A percentile compares a stretch with the other conserved stretches of the same genome.
These are phyloP conservation scores for Trichoderma erinaceum DNA, from an alignment of 495 filamentous ascomycete genomes.

Conservation along the genomic window DNA sequence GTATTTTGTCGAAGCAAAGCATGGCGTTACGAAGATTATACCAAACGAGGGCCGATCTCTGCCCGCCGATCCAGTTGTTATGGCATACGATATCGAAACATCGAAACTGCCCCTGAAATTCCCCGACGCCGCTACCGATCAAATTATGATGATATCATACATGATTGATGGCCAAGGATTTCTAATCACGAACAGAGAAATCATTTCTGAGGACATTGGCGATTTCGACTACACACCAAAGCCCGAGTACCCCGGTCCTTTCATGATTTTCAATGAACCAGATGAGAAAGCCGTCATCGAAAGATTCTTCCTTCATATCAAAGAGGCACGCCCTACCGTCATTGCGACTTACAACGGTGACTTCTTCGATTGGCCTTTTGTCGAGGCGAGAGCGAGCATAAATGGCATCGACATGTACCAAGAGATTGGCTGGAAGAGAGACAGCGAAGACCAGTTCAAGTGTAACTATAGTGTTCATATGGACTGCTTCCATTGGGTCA, in stretches of 20 bases:
- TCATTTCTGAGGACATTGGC: constrained; percentile 93
- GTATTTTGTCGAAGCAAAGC: constrained; percentile 93
- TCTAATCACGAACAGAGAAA: constrained; percentile 95
- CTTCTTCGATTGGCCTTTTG: constrained; percentile 99
- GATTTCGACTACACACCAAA: constrained; percentile 99
- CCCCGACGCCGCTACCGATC: constrained; percentile 90
- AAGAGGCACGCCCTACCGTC: constrained; percentile 87
- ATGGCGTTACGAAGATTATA: constrained; percentile 72
- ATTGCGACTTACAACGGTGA: constrained; percentile 99
- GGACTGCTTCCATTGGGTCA: constrained; percentile 99
- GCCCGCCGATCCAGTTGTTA: constrained; percentile 87
- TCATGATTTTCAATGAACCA: constrained; percentile 97
- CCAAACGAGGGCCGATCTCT: constrained; percentile 84
- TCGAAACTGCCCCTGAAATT: constrained; percentile 96
- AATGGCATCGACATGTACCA: constrained; percentile 99
- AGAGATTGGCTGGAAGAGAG: constrained; percentile 94
- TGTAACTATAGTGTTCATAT: constrained; percentile 94
- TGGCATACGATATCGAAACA: constrained; percentile 98
- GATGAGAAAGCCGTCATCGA: constrained; percentile 84
- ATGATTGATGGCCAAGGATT: constrained; percentile 99
- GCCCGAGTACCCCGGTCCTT: constrained; percentile 89
- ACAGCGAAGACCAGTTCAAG: constrained; percentile 91
- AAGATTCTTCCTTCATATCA: constrained; percentile 92
- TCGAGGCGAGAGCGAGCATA: constrained; percentile 85
- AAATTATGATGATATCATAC: constrained; percentile 99